phyloP scores from a whole-genome alignment of 176 grass and related monocot genomes.

The Triticum aestivum region DNA sequence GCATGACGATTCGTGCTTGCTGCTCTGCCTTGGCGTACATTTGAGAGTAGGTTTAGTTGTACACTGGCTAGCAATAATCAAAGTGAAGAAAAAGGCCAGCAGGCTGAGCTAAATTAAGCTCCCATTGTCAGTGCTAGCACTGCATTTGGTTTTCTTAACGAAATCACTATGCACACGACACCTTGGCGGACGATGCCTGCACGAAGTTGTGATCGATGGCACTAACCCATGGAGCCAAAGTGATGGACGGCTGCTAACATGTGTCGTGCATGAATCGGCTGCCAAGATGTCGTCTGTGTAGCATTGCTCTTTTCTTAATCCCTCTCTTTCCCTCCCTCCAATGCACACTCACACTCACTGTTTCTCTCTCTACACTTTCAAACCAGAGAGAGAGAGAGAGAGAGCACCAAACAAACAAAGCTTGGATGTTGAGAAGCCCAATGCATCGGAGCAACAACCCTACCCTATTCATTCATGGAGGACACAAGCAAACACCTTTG shows the following conservation, averaged over 20 bases:
- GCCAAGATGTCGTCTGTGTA: no score
- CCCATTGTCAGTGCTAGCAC: conserved; percentile 35
- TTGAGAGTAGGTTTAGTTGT: no score
- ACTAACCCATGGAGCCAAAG: no score
- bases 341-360: neutral
- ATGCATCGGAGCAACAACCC: conserved; percentile 39
- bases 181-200: no score
- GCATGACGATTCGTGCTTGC: neutral
- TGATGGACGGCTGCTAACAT: no score
- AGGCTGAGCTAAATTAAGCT: neutral
- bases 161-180: no score
- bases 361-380: conserved; percentile 16
- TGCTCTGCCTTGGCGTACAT: neutral
- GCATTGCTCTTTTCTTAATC: neutral
- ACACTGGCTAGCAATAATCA: no score
- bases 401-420: neutral
- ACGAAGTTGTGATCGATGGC: no score
- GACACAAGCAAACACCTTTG: conserved; percentile 44
- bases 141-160: neutral
- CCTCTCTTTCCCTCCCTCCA: conserved; percentile 16
- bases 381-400: neutral
- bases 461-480: conserved; percentile 15
- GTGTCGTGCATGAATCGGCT: no score
- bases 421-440: conserved; percentile 29
- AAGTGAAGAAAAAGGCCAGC: neutral